Base-by-base conservation (phyloP, 257 asterid genomes). In the Linderniella brevidens region DNA sequence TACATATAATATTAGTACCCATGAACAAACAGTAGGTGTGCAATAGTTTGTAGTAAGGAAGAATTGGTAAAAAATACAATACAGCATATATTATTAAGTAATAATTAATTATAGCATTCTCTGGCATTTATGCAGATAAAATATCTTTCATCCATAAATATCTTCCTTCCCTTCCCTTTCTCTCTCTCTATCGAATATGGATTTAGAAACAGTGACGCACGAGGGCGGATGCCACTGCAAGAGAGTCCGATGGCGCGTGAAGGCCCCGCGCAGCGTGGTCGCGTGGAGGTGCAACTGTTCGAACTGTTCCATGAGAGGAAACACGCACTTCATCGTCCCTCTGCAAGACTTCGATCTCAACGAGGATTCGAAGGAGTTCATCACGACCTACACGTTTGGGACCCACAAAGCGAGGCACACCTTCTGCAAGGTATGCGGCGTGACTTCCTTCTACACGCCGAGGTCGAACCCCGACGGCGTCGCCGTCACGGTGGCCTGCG, bases 201-300 rank as follows among this genome's bases (percentile, higher is more conserved):
- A 25, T 25, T 25, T 6, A 25, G 32, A 25, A 25, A 25, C 32
- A 2, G 32, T 25, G 32, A 25, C 32, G 41, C 97, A 87, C 61
- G 51, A 50, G 9, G 97, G 97, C 25, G 93, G 97, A 57, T 87
- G 97, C 52, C 95, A 87, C 61, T 87, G 95, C 72, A 75, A 58
- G 49, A 62, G 59, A 5, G 78, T 87, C 6, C 66, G 86, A 53
- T 83, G 95, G 97, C 55, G 35, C 57, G 93, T 70, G 1, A 61
- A 42, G 48, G 97, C 92, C 13, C 73, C 86, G 12, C 37, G 68
- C 12, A 71, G 83, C 7, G 60, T 83, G 0, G 68, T 80, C 4
- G 80, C 63, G 62, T 87, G 95, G 97, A 55, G 60, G 35, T 87
- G 97, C 71, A 75, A 74, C 68, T 87, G 97, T 48, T 64, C 95